Evolutionary conservation across 352 stramenopile genomes (phyloP).

Genomic region (Phytophthora chlamydospora): DNA sequence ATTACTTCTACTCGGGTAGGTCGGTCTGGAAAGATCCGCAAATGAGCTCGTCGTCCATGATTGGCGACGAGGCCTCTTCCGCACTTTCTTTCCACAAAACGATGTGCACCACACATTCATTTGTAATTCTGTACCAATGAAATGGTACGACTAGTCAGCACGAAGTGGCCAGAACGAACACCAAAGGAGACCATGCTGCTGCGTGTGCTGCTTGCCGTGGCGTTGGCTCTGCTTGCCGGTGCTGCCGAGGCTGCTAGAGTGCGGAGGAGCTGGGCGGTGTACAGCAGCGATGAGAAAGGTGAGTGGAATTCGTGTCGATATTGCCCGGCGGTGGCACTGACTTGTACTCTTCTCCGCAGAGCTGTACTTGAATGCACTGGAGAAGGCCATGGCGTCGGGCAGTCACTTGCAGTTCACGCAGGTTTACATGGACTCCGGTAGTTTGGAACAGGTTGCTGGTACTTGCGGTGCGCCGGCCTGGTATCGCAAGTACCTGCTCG

Average conservation of each 20-base stretch:
- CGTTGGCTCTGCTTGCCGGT: slow-evolving; percentile 17
- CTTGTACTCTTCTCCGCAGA: slow-evolving; percentile 15
- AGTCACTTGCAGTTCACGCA: slow-evolving; percentile 61
- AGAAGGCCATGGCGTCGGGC: slow-evolving; percentile 56
- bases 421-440: slow-evolving; percentile 53
- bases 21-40: slow-evolving; percentile 19
- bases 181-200: not conserved
- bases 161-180: slow-evolving; percentile 15
- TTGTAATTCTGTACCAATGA: slow-evolving; percentile 4
- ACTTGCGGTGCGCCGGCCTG: slow-evolving; percentile 63
- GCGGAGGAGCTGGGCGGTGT: slow-evolving; percentile 40
- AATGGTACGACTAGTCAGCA: slow-evolving; percentile 21
- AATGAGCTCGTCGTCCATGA: slow-evolving; percentile 17
- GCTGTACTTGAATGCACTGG: slow-evolving; percentile 55
- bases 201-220: slow-evolving; percentile 8
- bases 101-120: not conserved
- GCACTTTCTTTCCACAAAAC: not conserved
- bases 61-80: slow-evolving; percentile 17
- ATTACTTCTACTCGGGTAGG: not conserved
- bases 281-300: slow-evolving; percentile 44
- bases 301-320: not conserved
- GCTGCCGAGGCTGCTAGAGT: slow-evolving; percentile 22
- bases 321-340: slow-evolving; percentile 4
- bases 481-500: slow-evolving; percentile 73
- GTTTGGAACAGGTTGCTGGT: slow-evolving; percentile 43